phyloP scores from a whole-genome alignment of 83 land plant species.

The Picea abies region DNA sequence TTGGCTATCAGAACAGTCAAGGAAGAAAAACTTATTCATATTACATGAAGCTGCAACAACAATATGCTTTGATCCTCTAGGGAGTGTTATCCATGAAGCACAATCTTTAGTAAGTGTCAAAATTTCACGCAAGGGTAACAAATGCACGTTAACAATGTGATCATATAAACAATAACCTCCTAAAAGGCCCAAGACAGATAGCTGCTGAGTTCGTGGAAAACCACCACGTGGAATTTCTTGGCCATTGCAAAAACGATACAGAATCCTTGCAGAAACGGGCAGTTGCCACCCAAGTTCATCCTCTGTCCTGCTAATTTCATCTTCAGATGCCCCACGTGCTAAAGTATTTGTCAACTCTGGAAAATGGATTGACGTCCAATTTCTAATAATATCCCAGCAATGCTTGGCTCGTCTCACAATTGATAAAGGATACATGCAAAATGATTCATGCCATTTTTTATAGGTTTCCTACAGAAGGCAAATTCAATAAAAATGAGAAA shows the following conservation, averaged over 20 bases:
- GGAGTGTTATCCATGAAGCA: slow-evolving; percentile 17
- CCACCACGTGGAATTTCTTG: slow-evolving; percentile 38
- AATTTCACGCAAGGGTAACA: slow-evolving; percentile 53
- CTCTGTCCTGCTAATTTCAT: slow-evolving; percentile 56
- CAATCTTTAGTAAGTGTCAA: slow-evolving; percentile 38
- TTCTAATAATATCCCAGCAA: slow-evolving; percentile 60
- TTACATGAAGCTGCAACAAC: slow-evolving; percentile 69
- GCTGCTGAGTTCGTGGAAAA: not conserved
- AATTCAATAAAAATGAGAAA: not conserved
- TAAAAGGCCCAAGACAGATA: slow-evolving; percentile 53
- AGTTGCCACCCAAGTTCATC: slow-evolving; percentile 48
- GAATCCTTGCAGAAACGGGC: slow-evolving; percentile 63
- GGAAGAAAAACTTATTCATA: slow-evolving; percentile 64
- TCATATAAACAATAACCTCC: slow-evolving; percentile 84
- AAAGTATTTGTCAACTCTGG: slow-evolving; percentile 64
- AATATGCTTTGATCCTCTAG: slow-evolving; percentile 36
- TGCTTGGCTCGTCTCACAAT: slow-evolving; percentile 66
- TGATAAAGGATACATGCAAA: slow-evolving; percentile 63
- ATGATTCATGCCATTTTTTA: slow-evolving; percentile 57
- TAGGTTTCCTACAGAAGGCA: slow-evolving; percentile 51
- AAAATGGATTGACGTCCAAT: slow-evolving; percentile 55
- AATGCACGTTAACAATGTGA: slow-evolving; percentile 61
- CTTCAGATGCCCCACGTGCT: slow-evolving; percentile 70
- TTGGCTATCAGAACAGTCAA: slow-evolving; percentile 68
- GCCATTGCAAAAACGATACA: slow-evolving; percentile 86